Evolutionary conservation across 192 early-diverging fungal genomes (phyloP).

Genomic region (Linnemannia schmuckeri): DNA sequence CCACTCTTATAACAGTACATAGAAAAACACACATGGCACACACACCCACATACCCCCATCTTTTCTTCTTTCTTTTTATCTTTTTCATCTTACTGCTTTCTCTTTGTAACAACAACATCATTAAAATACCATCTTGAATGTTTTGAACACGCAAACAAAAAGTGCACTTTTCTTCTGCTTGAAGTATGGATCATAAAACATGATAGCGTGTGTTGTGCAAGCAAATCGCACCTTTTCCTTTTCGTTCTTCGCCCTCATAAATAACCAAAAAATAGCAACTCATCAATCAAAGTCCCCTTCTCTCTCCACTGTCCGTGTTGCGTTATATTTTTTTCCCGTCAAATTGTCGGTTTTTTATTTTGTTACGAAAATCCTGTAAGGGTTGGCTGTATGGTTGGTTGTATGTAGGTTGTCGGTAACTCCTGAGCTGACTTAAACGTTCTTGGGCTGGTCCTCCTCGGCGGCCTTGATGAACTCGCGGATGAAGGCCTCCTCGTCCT

Average conservation of each 20-base stretch:
- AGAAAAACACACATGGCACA: neutral
- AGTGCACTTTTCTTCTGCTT: neutral
- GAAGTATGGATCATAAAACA: too few relatives aligned
- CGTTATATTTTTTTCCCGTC: neutral
- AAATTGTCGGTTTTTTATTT: neutral
- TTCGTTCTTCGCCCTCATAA: too few relatives aligned
- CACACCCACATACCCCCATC: neutral
- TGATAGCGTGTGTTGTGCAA: too few relatives aligned
- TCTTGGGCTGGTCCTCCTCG: slow-evolving; percentile 37
- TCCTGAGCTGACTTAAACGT: neutral
- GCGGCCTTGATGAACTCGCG: slow-evolving; percentile 57
- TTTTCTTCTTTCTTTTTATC: neutral
- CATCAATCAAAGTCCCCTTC: slow-evolving; percentile 35
- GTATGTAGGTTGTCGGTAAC: neutral
- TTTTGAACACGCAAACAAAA: neutral
- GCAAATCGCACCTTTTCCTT: too few relatives aligned
- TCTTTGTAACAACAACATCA: neutral
- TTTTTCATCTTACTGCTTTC: neutral
- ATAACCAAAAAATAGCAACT: too few relatives aligned
- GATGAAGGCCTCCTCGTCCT: slow-evolving; percentile 56
- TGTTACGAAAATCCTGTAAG: neutral
- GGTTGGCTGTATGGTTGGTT: neutral
- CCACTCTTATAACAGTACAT: neutral
- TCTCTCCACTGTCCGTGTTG: slow-evolving; percentile 13
- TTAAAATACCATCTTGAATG: neutral